Base-by-base conservation (phyloP, 1,284 basidiomycete species). In the Termitomyces sp. region DNA sequence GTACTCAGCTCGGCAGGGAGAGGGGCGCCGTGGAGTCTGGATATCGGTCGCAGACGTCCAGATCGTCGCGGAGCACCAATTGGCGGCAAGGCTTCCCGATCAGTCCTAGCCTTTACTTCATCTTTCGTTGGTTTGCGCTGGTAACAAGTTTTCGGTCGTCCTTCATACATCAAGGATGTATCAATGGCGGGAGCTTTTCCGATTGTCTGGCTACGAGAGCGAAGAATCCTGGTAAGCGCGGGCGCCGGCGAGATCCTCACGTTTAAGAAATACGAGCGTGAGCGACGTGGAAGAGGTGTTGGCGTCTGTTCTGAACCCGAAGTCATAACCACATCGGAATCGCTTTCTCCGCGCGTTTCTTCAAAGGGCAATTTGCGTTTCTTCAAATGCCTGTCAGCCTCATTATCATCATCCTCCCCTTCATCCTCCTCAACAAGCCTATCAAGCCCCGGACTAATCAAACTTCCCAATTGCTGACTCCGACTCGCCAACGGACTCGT, bases 161-260 rank as follows among this genome's bases (percentile, higher is more conserved):
- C 47, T 9, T 66, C 60, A 4, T 65, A 64, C 48, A 70, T 61
- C 46, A 72, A 70, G 5, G 58, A 49, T 30, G 62, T 58, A 54
- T 73, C 69, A 1, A 67, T 48, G 3, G 53, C 40, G 5, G 65
- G 31, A 34, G 41, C 39, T 41, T 42, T 52, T 13, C 9, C 64
- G 26, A 70, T 54, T 6, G 62, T 59, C 42, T 68, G 72, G 34
- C 71, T 71, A 19, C 68, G 68, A 17, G 72, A 70, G 26, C 73
- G 68, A 33, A 70, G 67, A 39, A 71, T 62, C 15, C 64, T 67
- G n/a, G 48, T 54, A 12, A 65, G 54, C 9, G 30, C 56, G 10
- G 65, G 54, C 33, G 50, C 50, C 10, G 65, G 48, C 15, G 54
- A 44, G 26, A 40, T 13, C 54, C 42, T 62, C 59, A 51, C 62